Base-by-base conservation (phyloP, 2,329 filamentous ascomycete species). In the Geosmithia morbida region DNA sequence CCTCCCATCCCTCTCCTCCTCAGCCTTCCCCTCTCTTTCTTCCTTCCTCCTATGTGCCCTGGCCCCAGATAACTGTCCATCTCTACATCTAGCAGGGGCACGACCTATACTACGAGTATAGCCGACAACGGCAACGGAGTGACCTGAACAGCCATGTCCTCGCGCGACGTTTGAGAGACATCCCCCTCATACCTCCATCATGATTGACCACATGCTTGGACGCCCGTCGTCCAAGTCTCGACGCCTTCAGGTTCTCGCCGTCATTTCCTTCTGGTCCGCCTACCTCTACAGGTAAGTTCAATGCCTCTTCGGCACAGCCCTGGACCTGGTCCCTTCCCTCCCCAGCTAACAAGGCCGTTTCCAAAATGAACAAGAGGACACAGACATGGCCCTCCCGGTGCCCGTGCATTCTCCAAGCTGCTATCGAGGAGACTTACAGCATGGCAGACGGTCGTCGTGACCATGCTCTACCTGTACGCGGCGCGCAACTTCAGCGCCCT, bases 401-500 rank as follows among this genome's bases (percentile, higher is more conserved):
- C 87, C 44, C 79, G 84, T 49, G 68, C 72, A 43, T 59, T 96
- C 49, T 97, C 90, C 1, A 74, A 74, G 49, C 67, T 82, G 47
- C 74, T 92, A 46, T 82, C 82, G 5, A 75, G 70, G 45, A 75
- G 76, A 49, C 71, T 96, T 49, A 95, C 89, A 6, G 74, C 84
- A 55, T 97, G 92, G 88, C 92, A 95, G 65, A 87, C 83, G 2
- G 75, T 94, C 26, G 81, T 94, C 52, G 69, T 90, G 44, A 94
- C 89, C 42, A 83, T 96, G 64, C 77, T 96, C 45, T 94, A 88
- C 65, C 79, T 97, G 49, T 98, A 98, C 61, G 75, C 89, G 33
- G 81, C 85, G 30, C 85, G 89, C 49, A 97, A 98, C 66, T 94
- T 98, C 57, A 89, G 86, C 60, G 94, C 94, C 53, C 77, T 98